phyloP scores from a whole-genome alignment of 2,329 filamentous ascomycete species.

The Endoconidiophora laricicola region DNA sequence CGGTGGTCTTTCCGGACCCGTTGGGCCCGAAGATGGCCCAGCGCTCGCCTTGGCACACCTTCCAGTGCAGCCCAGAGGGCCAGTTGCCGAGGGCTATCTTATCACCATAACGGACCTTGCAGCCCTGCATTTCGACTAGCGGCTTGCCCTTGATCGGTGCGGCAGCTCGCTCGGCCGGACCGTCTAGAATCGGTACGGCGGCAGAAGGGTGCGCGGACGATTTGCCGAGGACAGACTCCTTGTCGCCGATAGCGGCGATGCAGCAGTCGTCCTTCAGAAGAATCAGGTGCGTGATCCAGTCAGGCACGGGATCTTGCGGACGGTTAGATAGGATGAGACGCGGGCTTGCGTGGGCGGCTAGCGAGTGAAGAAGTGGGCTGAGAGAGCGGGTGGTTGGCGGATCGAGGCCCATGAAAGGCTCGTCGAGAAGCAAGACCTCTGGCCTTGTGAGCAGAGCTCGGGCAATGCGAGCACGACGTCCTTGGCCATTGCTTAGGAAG shows the following conservation, averaged over 20 bases:
- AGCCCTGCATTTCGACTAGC: slow-evolving; percentile 74
- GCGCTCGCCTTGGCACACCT: slow-evolving; percentile 62
- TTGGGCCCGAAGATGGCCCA: slow-evolving; percentile 93
- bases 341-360: slow-evolving; percentile 51
- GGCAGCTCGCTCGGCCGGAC: slow-evolving; percentile 29
- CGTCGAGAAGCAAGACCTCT: slow-evolving; percentile 72
- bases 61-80: slow-evolving; percentile 65
- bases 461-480: slow-evolving; percentile 70
- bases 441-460: slow-evolving; percentile 65
- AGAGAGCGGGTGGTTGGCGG: slow-evolving; percentile 60
- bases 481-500: slow-evolving; percentile 89
- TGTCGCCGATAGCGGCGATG: slow-evolving; percentile 48
- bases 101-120: slow-evolving; percentile 62
- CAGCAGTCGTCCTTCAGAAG: slow-evolving; percentile 52
- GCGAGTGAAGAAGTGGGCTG: slow-evolving; percentile 49
- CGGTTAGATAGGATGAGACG: slow-evolving; percentile 61
- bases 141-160: slow-evolving; percentile 37
- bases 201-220: slow-evolving; percentile 28
- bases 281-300: slow-evolving; percentile 78
- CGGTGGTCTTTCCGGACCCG: slow-evolving; percentile 87
- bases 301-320: slow-evolving; percentile 72
- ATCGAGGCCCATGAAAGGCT: slow-evolving; percentile 92
- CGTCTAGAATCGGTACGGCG: slow-evolving; percentile 20
- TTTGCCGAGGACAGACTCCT: slow-evolving; percentile 41
- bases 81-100: slow-evolving; percentile 71